Percentiles rank a stretch among this genome's conserved stretches.
These are phyloP conservation scores for Pelargonium citronellum DNA, from an alignment of 441 rosid species.

Conservation along the genomic window DNA sequence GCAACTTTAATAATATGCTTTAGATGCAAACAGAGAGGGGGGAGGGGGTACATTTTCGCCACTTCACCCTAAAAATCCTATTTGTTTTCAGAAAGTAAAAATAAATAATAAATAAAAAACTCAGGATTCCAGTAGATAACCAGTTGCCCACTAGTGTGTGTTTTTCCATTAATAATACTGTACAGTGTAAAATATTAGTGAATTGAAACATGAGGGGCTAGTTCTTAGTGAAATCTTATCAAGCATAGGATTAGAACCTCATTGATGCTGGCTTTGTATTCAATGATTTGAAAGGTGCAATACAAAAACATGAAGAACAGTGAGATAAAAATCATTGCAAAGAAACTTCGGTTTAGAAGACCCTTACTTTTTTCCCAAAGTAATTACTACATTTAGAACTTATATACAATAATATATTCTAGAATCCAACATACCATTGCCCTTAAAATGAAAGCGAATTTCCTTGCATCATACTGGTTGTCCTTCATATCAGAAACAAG, in stretches of 20 bases:
- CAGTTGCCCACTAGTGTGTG: no score
- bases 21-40: no score
- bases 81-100: no score
- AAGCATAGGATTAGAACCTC: neutral
- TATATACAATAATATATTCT: neutral
- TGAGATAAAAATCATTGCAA: neutral
- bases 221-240: neutral
- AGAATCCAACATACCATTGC: conserved; percentile 64
- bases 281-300: neutral
- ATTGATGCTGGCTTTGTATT: neutral
- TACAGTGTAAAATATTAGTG: neutral
- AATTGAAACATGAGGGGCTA: neutral
- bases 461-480: conserved; percentile 75
- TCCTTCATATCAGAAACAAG: conserved; percentile 84
- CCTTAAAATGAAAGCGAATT: conserved; percentile 68
- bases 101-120: no score
- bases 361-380: neutral
- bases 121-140: no score
- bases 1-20: no score
- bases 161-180: no score
- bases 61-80: no score
- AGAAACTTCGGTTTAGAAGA: neutral
- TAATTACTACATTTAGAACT: neutral
- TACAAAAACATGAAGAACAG: neutral
- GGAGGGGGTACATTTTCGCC: no score